phyloP scores from a whole-genome alignment of 2,329 filamentous ascomycete genomes.

The Aureobasidium musti region DNA sequence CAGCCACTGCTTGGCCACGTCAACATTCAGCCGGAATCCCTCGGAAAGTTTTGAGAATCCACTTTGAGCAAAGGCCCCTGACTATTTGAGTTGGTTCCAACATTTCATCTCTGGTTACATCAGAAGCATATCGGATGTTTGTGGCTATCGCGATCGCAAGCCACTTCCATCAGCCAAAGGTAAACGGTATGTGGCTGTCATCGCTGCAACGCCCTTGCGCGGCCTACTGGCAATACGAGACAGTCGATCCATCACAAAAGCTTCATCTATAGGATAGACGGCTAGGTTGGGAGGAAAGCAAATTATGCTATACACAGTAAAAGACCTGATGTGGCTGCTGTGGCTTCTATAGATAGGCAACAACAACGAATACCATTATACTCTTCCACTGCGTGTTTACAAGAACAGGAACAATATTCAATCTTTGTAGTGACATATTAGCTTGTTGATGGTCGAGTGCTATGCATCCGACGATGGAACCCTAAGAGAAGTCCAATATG shows the following conservation, averaged over 20 bases:
- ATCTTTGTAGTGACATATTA: too few species aligned
- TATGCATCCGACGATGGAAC: too few species aligned
- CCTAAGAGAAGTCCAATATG: too few species aligned
- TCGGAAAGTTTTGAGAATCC: neutral
- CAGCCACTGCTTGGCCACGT: neutral
- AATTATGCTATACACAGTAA: neutral
- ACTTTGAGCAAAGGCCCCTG: neutral
- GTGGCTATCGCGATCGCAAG: neutral
- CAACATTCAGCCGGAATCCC: neutral
- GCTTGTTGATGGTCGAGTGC: too few species aligned
- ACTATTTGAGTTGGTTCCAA: neutral
- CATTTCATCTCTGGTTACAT: neutral
- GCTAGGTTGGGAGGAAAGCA: neutral
- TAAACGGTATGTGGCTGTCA: neutral
- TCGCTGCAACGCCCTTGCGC: neutral
- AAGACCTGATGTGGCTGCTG: neutral
- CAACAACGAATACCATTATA: too few species aligned
- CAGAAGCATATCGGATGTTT: slow-evolving; percentile 3
- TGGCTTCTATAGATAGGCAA: too few species aligned
- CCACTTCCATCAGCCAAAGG: slow-evolving; percentile 9
- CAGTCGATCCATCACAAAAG: neutral
- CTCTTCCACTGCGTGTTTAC: too few species aligned
- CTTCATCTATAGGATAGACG: neutral
- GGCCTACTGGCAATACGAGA: neutral
- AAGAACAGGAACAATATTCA: too few species aligned